Evolutionary conservation across 257 asterid genomes (phyloP), one percentile per base, ranked within the genome.

Genomic region (Forsythia viridissima): DNA sequence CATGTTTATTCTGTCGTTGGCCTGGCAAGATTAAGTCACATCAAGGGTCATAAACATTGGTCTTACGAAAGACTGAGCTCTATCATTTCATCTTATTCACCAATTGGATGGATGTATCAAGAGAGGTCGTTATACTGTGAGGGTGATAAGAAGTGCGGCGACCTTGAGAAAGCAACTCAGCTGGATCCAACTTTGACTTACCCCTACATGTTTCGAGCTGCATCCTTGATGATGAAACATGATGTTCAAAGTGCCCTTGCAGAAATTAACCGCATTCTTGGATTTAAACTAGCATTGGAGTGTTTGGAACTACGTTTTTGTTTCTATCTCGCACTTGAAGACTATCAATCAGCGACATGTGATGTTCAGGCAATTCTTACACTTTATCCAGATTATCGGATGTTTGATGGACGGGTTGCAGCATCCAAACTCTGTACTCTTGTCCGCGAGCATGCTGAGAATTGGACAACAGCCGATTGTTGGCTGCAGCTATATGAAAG

Each of bases 71-170:
- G 88, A 85, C 84, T 96, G 51, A 87, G 88, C 75, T 88, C 95
- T 6, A 72, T 92, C 75, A 88, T 92, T 77, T 90, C 97, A 66
- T 90, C 96, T 43, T 68, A 65, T 59, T 83, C 86, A 21, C 84
- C 95, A 11, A 97, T 88, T 43, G 99, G 99, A 70, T 96, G 99
- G 99, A 96, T 96, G 99, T 85, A 91, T 80, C 98, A 91, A 85
- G 99, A 96, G 84, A 86, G 98, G 79, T 93, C 99, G 0, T 87
- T 96, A 61, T 91, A 92, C 84, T 85, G 94, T 76, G 96, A 90
- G 66, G 97, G 84, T 21, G 91, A 89, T 30, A 77, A 72, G 76
- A 84, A 75, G 78, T 77, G 72, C 81, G 90, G 82, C 67, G 99
- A 96, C 43, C 98, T 94, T 34, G 95, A 87, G 63, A 89, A 83